phyloP scores from a whole-genome alignment of 257 asterid species.

The Gynochthodes officinalis region DNA sequence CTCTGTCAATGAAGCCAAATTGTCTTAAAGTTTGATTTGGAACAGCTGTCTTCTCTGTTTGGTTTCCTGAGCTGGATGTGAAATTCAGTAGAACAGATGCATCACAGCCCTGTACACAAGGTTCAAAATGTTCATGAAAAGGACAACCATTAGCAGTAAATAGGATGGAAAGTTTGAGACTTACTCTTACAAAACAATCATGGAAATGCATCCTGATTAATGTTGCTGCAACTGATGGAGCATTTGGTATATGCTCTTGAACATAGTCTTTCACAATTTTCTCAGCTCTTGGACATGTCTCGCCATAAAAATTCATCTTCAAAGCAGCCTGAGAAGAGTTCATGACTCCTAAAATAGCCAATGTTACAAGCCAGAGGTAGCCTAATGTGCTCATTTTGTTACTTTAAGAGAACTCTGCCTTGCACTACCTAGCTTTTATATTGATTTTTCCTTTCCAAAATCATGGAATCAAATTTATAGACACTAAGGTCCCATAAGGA shows the following conservation, averaged over 20 bases:
- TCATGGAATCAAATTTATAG: too few species aligned
- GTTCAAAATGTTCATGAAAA: not conserved
- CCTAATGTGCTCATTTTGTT: slow-evolving; percentile 25
- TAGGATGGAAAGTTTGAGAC: not conserved
- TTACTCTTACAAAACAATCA: slow-evolving; percentile 43
- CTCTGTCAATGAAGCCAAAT: slow-evolving; percentile 29
- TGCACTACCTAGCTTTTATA: not conserved
- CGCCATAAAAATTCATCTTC: slow-evolving; percentile 44
- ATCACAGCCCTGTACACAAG: slow-evolving; percentile 32
- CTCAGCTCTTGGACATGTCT: slow-evolving; percentile 63
- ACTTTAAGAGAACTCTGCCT: not conserved
- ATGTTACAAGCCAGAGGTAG: slow-evolving; percentile 4
- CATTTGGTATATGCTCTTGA: slow-evolving; percentile 42
- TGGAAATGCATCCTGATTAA: slow-evolving; percentile 44
- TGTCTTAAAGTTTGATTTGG: slow-evolving; percentile 33
- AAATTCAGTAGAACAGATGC: slow-evolving; percentile 29
- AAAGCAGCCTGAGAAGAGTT: slow-evolving; percentile 37
- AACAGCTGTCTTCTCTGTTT: slow-evolving; percentile 27
- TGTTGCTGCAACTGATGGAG: slow-evolving; percentile 60
- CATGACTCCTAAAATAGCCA: slow-evolving; percentile 21
- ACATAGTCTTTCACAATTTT: slow-evolving; percentile 48
- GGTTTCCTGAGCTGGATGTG: slow-evolving; percentile 25
- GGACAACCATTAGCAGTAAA: not conserved
- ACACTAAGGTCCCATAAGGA: too few species aligned
- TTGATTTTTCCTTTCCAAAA: too few species aligned